Evolutionary conservation across 371 early-diverging fungal genomes (phyloP), one percentile per base, ranked within the genome.

Genomic region (Mortierella sp.): DNA sequence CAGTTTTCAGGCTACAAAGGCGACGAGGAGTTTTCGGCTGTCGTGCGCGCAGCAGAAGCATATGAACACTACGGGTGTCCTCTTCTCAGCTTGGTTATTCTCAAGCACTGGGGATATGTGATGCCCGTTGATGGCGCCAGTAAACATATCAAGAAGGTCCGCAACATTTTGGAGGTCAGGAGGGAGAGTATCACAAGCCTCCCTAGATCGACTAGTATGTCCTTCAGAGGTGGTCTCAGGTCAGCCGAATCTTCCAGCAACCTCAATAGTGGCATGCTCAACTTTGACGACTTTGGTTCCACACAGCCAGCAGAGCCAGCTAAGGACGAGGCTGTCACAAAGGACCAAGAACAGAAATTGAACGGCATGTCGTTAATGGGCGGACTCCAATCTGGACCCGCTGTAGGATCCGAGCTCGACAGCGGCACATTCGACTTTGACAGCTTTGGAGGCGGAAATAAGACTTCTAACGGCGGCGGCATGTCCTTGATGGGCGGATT

Each of bases 11-110:
- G 34, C 2, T 80, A 77, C 34, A 80, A 86, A 42, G 82, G 86
- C 16, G 91, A 90, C 71, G 90, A 90, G 28, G 94, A 95, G 75
- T 91, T 92, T 38, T 84, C 90, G 16, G 93, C 95, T 28, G 90
- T 94, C 0, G 90, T 92, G 21, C 84, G 88, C 14, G 91, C 94
- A 24, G 91, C 94, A 2, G 84, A 89, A 24, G 90, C 94, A 0
- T 97, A 96, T 78, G 96, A 97, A 78, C 90, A 92, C 6, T 88
- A 95, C n/a, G 96, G 96, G 44, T 95, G 94, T 75, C 96, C 96
- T 0, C 81, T 94, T 21, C 89, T 97, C 19, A 93, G 95, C 6
- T 80, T 97, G 42, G 91, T 94, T 42, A 94, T 96, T 73, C 65
- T 93, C 54, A 86, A 86, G 68, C 86, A 86, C 19, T 86, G 86